phyloP scores from a whole-genome alignment of 2,329 filamentous ascomycete genomes.

The Claviceps arundinis region DNA sequence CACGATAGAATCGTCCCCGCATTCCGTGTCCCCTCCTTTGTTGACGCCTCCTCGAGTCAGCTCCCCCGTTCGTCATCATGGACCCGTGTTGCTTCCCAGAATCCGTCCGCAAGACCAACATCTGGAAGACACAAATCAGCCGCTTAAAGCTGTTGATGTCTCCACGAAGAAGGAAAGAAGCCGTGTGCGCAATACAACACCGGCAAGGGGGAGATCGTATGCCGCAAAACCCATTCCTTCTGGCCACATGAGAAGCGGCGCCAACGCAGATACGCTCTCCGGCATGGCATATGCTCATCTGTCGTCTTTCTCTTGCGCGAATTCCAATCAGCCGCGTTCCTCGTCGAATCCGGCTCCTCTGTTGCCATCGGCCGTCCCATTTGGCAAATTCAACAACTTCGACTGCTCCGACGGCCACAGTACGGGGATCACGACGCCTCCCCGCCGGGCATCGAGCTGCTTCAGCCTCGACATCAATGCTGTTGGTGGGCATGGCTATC shows the following conservation, averaged over 20 bases:
- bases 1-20: slow-evolving; percentile 38
- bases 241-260: slow-evolving; percentile 43
- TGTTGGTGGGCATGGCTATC: slow-evolving; percentile 62
- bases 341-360: slow-evolving; percentile 30
- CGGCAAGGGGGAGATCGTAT: slow-evolving; percentile 6
- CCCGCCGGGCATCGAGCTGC: slow-evolving; percentile 46
- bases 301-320: slow-evolving; percentile 21
- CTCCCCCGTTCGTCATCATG: slow-evolving; percentile 65
- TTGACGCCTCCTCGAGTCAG: slow-evolving; percentile 53
- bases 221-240: slow-evolving; percentile 22
- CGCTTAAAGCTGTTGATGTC: slow-evolving; percentile 6
- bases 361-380: slow-evolving; percentile 53
- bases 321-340: slow-evolving; percentile 10
- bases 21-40: slow-evolving; percentile 53
- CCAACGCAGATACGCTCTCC: slow-evolving; percentile 44
- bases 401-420: slow-evolving; percentile 3
- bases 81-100: slow-evolving; percentile 70
- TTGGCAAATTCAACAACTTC: slow-evolving; percentile 25
- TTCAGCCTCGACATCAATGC: slow-evolving; percentile 54
- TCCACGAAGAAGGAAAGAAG: neutral
- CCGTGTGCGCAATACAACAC: slow-evolving; percentile 10
- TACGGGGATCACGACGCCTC: slow-evolving; percentile 4
- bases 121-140: slow-evolving; percentile 32
- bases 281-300: slow-evolving; percentile 22
- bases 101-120: slow-evolving; percentile 76